phyloP scores from a whole-genome alignment of 345 rosid genomes.

The Dovyalis caffra region DNA sequence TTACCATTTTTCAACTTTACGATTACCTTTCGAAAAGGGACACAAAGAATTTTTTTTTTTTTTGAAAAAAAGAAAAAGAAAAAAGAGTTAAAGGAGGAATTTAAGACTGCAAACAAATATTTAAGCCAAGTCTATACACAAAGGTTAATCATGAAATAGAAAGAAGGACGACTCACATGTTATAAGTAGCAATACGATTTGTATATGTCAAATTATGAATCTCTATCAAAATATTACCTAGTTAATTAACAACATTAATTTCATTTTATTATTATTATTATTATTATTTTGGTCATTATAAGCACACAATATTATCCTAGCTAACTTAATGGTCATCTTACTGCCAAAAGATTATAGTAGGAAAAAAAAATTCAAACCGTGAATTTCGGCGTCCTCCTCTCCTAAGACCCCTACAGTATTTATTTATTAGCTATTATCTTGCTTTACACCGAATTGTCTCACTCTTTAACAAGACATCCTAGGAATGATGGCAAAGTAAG shows the following conservation, averaged over 20 bases:
- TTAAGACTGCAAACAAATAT: not conserved
- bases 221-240: not conserved
- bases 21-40: not conserved
- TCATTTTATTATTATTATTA: not conserved
- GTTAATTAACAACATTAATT: not conserved
- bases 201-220: not conserved
- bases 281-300: no score
- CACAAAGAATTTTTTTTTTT: not conserved
- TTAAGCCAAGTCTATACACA: not conserved
- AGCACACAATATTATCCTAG: no score
- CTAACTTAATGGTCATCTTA: not conserved
- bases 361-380: not conserved
- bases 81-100: not conserved
- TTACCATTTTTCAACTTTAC: not conserved
- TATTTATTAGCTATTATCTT: no score
- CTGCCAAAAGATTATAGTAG: not conserved
- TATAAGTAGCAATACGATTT: not conserved
- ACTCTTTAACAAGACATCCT: not conserved
- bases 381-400: conserved; percentile 11
- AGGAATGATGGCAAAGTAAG: conserved; percentile 41
- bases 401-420: not conserved
- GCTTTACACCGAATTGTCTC: conserved; percentile 56
- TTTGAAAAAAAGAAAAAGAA: no score
- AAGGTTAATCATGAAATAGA: not conserved
- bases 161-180: not conserved